Conservation (phyloP, 2,329 filamentous ascomycete species). For the Remersonia thermophila region DNA sequence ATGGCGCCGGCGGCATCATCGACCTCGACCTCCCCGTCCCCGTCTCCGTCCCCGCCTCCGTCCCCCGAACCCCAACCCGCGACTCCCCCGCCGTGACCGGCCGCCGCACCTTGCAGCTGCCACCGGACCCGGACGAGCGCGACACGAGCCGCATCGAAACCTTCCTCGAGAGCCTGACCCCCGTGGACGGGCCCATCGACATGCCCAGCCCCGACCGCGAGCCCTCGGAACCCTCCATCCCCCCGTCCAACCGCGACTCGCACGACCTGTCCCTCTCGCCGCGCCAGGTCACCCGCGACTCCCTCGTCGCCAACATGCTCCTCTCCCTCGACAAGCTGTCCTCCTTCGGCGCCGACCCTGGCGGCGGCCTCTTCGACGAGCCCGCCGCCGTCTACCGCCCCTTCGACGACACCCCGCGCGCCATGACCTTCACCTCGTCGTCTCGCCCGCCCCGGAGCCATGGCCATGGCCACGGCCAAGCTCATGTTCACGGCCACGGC, state of each 20-base stretch:
- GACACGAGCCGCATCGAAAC: constrained; percentile 22
- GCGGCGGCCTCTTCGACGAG: constrained; percentile 26
- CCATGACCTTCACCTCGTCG: constrained; percentile 19
- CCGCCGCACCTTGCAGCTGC: constrained; percentile 20
- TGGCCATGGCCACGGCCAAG: constrained; percentile 30
- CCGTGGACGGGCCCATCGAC: constrained; percentile 25
- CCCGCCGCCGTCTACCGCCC: constrained; percentile 24
- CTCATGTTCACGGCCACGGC: constrained; percentile 30
- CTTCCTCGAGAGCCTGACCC: constrained; percentile 28
- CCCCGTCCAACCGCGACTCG: constrained; percentile 43
- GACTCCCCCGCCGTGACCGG: constrained; percentile 15
- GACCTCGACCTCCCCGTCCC: too few relatives aligned
- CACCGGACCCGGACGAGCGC: constrained; percentile 16
- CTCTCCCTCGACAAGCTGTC: constrained; percentile 75
- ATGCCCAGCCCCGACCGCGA: constrained; percentile 22
- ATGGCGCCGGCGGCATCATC: too few relatives aligned
- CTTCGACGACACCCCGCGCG: constrained; percentile 17
- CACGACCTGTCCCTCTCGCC: constrained; percentile 78
- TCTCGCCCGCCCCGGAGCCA: constrained; percentile 14
- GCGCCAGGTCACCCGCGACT: constrained; percentile 69
- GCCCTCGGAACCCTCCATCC: constrained; percentile 17
- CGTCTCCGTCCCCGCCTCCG: too few relatives aligned
- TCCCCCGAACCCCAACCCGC: constrained; percentile 21
- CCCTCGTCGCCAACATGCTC: constrained; percentile 91
- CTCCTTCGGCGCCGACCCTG: constrained; percentile 15